Conservation (phyloP, 2,329 filamentous ascomycete species). For the Malbranchea zuffiana region DNA sequence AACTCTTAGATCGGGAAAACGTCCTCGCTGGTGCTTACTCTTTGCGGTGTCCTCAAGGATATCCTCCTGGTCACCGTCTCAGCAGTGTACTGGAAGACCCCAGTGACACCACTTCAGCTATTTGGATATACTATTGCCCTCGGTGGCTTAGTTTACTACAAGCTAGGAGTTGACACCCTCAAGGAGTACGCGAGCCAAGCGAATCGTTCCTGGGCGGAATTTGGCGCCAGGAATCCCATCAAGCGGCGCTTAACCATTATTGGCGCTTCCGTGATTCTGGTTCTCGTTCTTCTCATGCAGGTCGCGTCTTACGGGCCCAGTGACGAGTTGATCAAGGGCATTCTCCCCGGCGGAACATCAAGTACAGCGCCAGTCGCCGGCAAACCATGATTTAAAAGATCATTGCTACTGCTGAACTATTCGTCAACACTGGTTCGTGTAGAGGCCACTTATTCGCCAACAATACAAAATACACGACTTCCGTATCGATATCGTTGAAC, state of each 20-base stretch:
- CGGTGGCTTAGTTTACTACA: slow-evolving; percentile 55
- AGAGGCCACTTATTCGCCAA: too few species aligned
- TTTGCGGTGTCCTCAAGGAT: slow-evolving; percentile 79
- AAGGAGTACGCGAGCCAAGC: slow-evolving; percentile 66
- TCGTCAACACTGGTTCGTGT: too few species aligned
- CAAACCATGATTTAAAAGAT: too few species aligned
- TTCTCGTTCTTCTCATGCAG: slow-evolving; percentile 12
- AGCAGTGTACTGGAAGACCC: slow-evolving; percentile 66
- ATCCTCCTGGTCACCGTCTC: slow-evolving; percentile 69
- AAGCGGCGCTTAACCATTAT: slow-evolving; percentile 64
- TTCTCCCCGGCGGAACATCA: slow-evolving; percentile 10
- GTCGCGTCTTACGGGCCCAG: slow-evolving; percentile 11
- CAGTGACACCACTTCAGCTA: slow-evolving; percentile 58
- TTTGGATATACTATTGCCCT: slow-evolving; percentile 68
- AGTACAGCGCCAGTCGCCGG: too few species aligned
- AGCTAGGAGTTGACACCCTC: slow-evolving; percentile 64
- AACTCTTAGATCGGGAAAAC: slow-evolving; percentile 66
- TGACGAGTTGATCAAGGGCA: slow-evolving; percentile 9
- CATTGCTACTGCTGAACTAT: too few species aligned
- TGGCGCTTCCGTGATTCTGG: slow-evolving; percentile 6
- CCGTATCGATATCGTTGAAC: too few species aligned
- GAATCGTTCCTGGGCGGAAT: slow-evolving; percentile 72
- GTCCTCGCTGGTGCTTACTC: slow-evolving; percentile 72
- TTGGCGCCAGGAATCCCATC: slow-evolving; percentile 64
- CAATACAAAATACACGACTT: too few species aligned